A percentile compares a stretch with the other conserved stretches of the same genome.
Evolutionary conservation across 805 yeast genomes (phyloP).

Genomic region (Ascoidea tarda): DNA sequence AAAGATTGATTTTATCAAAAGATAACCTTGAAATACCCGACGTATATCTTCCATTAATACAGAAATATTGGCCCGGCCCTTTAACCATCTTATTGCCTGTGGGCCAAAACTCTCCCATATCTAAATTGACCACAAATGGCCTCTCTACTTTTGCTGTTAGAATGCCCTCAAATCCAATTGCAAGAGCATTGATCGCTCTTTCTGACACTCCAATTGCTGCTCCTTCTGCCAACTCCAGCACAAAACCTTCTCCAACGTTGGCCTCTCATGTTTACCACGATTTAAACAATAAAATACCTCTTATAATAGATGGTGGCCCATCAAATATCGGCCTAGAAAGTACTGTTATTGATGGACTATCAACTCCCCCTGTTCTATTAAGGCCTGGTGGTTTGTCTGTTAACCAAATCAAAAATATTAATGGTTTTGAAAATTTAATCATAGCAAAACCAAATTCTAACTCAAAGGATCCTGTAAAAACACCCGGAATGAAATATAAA

Average conservation of each 20-base stretch:
- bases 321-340: constrained; percentile 86
- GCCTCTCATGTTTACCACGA: constrained; percentile 82
- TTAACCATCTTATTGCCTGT: constrained; percentile 70
- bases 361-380: constrained; percentile 70
- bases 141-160: constrained; percentile 89
- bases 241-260: constrained; percentile 84
- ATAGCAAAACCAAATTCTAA: constrained; percentile 24
- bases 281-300: constrained; percentile 63
- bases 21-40: constrained; percentile 41
- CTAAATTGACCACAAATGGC: constrained; percentile 68
- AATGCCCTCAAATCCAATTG: constrained; percentile 76
- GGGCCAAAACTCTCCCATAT: constrained; percentile 31
- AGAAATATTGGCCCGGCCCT: constrained; percentile 92
- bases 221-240: constrained; percentile 94
- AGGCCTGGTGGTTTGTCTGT: constrained; percentile 91
- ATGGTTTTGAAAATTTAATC: constrained; percentile 30
- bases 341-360: constrained; percentile 86
- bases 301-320: constrained; percentile 82
- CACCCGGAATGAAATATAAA: constrained; percentile 97
- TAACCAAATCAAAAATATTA: constrained; percentile 52
- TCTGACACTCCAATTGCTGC: constrained; percentile 91
- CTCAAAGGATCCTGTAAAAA: constrained; percentile 61
- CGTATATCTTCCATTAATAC: constrained; percentile 49
- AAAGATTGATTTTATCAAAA: constrained; percentile 36
- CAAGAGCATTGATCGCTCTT: constrained; percentile 75